A percentile compares a stretch with the other conserved stretches of the same genome.
These are phyloP conservation scores for Melaleuca alternifolia DNA, from an alignment of 345 rosid species.

Conservation along the genomic window DNA sequence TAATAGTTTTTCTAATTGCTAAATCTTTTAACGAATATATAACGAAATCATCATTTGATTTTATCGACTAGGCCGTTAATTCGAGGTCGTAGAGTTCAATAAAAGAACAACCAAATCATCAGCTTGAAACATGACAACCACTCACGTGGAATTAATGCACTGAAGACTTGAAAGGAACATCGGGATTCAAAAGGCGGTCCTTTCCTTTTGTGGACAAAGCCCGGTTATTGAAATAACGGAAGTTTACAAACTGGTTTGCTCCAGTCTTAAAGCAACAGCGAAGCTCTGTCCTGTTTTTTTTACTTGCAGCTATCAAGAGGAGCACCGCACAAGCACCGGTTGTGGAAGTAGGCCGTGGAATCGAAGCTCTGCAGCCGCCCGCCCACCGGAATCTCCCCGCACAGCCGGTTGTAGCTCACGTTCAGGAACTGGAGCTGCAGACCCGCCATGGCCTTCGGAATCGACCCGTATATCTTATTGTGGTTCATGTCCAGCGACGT, in stretches of 20 bases:
- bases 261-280: neutral
- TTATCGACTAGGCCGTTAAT: neutral
- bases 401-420: conserved; percentile 7
- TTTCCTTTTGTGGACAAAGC: neutral
- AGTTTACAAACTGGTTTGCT: neutral
- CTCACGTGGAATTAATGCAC: neutral
- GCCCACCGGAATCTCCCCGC: conserved; percentile 5
- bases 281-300: neutral
- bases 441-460: neutral
- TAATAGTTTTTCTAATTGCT: neutral
- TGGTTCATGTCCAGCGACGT: neutral
- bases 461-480: neutral
- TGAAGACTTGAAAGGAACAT: neutral
- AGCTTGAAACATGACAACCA: neutral
- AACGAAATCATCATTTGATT: neutral
- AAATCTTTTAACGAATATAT: neutral
- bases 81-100: neutral
- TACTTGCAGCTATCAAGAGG: conserved; percentile 1
- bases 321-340: conserved; percentile 6
- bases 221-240: neutral
- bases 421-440: neutral
- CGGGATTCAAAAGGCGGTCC: neutral
- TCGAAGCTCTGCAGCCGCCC: conserved; percentile 6
- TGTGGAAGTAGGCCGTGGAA: neutral
- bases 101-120: neutral